Base-by-base conservation (phyloP, 371 early-diverging fungal genomes). In the Conidiobolus incongruus region DNA sequence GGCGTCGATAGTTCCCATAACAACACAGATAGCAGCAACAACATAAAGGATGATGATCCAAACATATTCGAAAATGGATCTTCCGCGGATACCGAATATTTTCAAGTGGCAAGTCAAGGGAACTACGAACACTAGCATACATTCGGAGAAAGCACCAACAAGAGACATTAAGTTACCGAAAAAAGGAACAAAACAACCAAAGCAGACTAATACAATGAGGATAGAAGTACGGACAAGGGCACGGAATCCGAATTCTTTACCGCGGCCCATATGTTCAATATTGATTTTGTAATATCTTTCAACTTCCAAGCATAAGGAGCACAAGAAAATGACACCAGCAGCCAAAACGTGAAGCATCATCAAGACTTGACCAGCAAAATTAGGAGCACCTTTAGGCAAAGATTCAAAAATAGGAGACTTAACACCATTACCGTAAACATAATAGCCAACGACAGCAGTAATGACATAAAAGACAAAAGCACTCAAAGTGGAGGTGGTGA, bases 141-240 rank as follows among this genome's bases (percentile, higher is more conserved):
- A 78, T 39, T 75, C 80, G 20, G 76, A 65, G 34, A 85, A 53
- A 1, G 85, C 76, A 22, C 90, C 90, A 30, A 89, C 53, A 17
- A 89, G 56, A 13, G 77, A 68, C 77, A 87, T 81, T 40, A 84
- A 61, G 47, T 72, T 68, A 33, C 70, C 72, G 59, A 89, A 84
- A 57, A 70, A 72, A 15, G 85, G 78, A 8, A 89, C 65, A 34
- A 67, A 53, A 43, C 77, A 55, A 0, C 82, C 81, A 46, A 76
- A 52, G 15, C 47, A 20, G n/a, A 56, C 50, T 50, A 71, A 52
- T 36, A 73, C 57, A 4, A 66, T 59, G 24, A 83, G 70, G 39
- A 77, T 51, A n/a, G 53, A n/a, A 12, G 65, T 61, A 24, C 80
- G 74, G 44, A 61, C 57, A 23, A 70, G 1, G 45, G 63, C 65